Conservation (phyloP, 2,329 filamentous ascomycete species). For the Colletotrichum costaricense region DNA sequence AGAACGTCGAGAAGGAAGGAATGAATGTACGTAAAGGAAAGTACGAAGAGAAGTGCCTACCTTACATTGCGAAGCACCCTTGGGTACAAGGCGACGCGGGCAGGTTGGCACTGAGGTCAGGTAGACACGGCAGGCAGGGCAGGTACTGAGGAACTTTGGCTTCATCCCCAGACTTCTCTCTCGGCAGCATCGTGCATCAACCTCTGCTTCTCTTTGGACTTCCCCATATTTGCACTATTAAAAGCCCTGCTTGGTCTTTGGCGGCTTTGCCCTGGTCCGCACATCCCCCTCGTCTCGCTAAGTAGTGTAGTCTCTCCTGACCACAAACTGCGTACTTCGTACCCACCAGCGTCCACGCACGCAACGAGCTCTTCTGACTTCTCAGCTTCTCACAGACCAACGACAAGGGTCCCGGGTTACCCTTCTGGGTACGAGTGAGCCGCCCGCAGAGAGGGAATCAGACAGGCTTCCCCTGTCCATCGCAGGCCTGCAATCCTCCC, state of each 20-base stretch:
- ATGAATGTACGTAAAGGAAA: not conserved
- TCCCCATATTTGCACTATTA: slow-evolving; percentile 34
- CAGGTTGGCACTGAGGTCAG: not conserved
- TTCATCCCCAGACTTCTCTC: slow-evolving; percentile 25
- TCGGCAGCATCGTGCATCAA: slow-evolving; percentile 32
- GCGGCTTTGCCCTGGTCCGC: slow-evolving; percentile 14
- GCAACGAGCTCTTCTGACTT: not conserved
- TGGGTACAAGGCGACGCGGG: not conserved
- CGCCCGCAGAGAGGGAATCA: not conserved
- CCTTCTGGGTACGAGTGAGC: slow-evolving; percentile 5
- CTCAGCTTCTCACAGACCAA: slow-evolving; percentile 1
- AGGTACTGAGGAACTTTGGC: not conserved
- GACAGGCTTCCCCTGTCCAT: slow-evolving; percentile 32
- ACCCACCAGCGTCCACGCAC: not conserved
- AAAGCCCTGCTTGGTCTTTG: slow-evolving; percentile 25
- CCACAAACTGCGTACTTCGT: not conserved
- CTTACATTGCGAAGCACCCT: not conserved
- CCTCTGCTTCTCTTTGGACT: slow-evolving; percentile 18
- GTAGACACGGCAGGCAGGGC: not conserved
- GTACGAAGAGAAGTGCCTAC: not conserved
- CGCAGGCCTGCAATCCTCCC: slow-evolving; percentile 8
- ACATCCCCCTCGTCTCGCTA: slow-evolving; percentile 14
- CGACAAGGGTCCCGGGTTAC: slow-evolving; percentile 26
- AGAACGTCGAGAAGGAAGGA: not conserved
- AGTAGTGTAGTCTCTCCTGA: slow-evolving; percentile 1